Evolutionary conservation across 108 stramenopile genomes (phyloP).

Genomic region (Cylindrotheca fusiformis): DNA sequence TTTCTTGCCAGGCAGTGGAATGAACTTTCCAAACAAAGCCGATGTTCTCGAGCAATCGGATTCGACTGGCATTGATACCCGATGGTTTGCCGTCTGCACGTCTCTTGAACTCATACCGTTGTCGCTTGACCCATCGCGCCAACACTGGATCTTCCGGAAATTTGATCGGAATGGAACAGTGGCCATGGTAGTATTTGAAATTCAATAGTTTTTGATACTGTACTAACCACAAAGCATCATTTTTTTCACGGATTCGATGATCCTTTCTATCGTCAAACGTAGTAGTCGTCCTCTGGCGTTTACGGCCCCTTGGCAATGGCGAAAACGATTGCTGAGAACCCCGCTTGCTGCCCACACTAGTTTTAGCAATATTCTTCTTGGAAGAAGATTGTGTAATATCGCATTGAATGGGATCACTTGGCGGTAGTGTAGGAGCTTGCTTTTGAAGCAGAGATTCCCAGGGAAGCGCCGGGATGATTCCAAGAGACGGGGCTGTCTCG

Average conservation of each 20-base stretch:
- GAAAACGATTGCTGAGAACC: too few relatives aligned
- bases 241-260: too few relatives aligned
- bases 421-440: too few relatives aligned
- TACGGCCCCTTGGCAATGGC: constrained; percentile 8
- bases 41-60: constrained; percentile 32
- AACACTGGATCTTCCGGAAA: background rate
- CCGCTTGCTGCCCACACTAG: too few relatives aligned
- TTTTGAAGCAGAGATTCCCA: too few relatives aligned
- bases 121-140: constrained; percentile 41
- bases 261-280: too few relatives aligned
- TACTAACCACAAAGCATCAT: constrained; percentile 4
- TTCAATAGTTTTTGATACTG: constrained; percentile 4
- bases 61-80: constrained; percentile 48
- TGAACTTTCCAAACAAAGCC: constrained; percentile 59
- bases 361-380: too few relatives aligned
- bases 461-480: too few relatives aligned
- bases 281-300: too few relatives aligned
- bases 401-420: too few relatives aligned
- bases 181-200: background rate
- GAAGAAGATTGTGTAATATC: too few relatives aligned
- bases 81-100: constrained; percentile 20
- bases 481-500: too few relatives aligned
- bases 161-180: background rate
- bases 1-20: constrained; percentile 29
- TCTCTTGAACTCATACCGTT: constrained; percentile 37